These are phyloP conservation scores for Balakata baccata DNA, from an alignment of 345 rosid genomes.

Conservation along the genomic window DNA sequence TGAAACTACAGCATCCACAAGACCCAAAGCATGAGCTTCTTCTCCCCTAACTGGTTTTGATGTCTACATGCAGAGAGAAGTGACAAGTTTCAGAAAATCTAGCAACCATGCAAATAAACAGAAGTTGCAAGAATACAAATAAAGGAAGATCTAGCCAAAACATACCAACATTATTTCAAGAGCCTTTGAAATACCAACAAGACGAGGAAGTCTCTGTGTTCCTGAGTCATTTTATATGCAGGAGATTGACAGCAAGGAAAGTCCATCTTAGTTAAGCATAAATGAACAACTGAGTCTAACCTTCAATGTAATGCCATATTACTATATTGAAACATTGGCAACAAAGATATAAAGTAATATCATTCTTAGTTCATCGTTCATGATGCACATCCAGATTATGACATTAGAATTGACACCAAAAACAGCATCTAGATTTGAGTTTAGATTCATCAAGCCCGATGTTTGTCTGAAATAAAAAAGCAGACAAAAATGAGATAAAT, in stretches of 20 bases:
- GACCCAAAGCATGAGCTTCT: constrained; percentile 73
- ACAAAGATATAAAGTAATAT: not conserved
- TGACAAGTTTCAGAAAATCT: constrained; percentile 2
- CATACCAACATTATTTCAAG: constrained; percentile 98
- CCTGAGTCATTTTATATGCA: constrained; percentile 51
- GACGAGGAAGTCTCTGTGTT: constrained; percentile 98
- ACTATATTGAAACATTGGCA: not conserved
- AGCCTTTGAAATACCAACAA: constrained; percentile 85
- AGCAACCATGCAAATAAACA: constrained; percentile 7
- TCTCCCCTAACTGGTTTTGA: constrained; percentile 75
- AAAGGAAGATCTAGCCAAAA: constrained; percentile 20
- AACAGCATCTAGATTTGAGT: not conserved
- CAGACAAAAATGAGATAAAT: not conserved
- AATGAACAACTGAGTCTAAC: not conserved
- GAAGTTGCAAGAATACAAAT: not conserved
- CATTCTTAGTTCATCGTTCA: no score
- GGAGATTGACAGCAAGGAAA: constrained; percentile 11
- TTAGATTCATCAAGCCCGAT: not conserved
- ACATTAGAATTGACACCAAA: no score
- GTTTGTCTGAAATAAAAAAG: not conserved
- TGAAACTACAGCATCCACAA: constrained; percentile 74
- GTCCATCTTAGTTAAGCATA: not conserved
- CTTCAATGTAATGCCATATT: not conserved
- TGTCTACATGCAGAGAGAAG: constrained; percentile 38
- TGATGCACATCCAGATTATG: not conserved